Evolutionary conservation across 2,329 filamentous ascomycete species (phyloP), one percentile per base, ranked within the genome.

Genomic region (Neurospora sp.): DNA sequence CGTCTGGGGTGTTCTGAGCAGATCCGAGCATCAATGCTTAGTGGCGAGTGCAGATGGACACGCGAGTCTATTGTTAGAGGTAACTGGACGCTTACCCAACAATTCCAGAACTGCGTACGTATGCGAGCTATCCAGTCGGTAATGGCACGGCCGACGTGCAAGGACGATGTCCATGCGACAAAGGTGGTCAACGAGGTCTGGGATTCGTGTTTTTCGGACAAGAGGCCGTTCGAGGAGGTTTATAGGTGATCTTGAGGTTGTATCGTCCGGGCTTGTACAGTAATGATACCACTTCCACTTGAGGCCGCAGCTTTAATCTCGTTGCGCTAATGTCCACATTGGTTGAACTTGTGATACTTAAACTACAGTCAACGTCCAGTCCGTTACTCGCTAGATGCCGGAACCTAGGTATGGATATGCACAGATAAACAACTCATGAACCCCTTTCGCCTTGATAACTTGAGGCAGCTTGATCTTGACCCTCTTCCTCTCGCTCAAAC

Each of bases 181-280:
- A 92, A 91, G 81, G 89, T 96, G 36, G 93, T 99, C 70, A 96
- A 98, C 80, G 91, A 97, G 80, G 96, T 99, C n/a, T 99, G 95
- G 93, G 94, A 97, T 75, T 97, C 93, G 76, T 99, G 96, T 80
- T 99, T 97, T 79, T 84, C 88, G 68, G 96, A 99, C 81, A 98
- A 95, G 4, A 85, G 96, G 77, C 96, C 96, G 2, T 99, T 99
- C 81, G 93, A 98, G 79, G 95, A 98, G 79, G 93, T 99, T 68
- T 99, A 97, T 80, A 89, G 92, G 79, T 95, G 79, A 82, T 33
- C 67, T 3, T 0, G 37, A 36, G 28, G 17, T 2, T 36, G 39
- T 33, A 23, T 23, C 38, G 28, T 62, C 33, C 23, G n/a, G 38
- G 33, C 33, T 38, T 68, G 37, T 57, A 68, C 52, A 62, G 10